Base-by-base conservation (phyloP, 2,329 filamentous ascomycete genomes). In the Colletotrichum chlorophyti region DNA sequence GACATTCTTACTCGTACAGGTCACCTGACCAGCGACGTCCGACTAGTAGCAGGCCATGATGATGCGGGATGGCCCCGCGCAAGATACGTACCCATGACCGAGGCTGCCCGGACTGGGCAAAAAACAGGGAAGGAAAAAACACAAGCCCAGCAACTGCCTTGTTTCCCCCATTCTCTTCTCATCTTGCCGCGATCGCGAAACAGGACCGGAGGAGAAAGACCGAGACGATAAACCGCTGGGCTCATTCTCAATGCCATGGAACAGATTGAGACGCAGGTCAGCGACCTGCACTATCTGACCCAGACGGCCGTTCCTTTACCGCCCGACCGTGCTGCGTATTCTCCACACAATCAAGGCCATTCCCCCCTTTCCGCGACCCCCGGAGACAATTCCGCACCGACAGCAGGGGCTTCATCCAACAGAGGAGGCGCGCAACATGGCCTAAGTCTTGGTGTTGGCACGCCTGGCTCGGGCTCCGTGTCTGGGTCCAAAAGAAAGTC, bases 181-280 rank as follows among this genome's bases (percentile, higher is more conserved):
- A n/a, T n/a, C n/a, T n/a, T n/a, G 42, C 38, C 49, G 45, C 52
- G 46, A 49, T 12, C 42, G 19, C 35, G 41, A 50, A 26, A 17
- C 31, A 32, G 46, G 45, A 27, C 34, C 17, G 23, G 21, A 19
- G 45, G 27, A 37, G 26, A 26, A 46, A 45, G 35, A n/a, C n/a
- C n/a, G n/a, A n/a, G n/a, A n/a, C n/a, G n/a, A n/a, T n/a, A n/a
- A n/a, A n/a, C n/a, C n/a, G 29, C 34, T 53, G 52, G 27, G 40
- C 45, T 43, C n/a, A n/a, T n/a, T 60, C 43, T 51, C 29, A 23
- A 60, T 60, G 63, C 49, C 53, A 84, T 84, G 81, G 80, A 84
- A 67, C 80, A 79, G 68, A 79, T 83, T 64, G 79, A 83, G 67
- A 77, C 74, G 55, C 81, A 83, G 72, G 80, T 77, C 62, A 80